Evolutionary conservation across 169 alveolate species (phyloP), one percentile per base, ranked within the genome.

Genomic region (Cryptosporidium ubiquitum): DNA sequence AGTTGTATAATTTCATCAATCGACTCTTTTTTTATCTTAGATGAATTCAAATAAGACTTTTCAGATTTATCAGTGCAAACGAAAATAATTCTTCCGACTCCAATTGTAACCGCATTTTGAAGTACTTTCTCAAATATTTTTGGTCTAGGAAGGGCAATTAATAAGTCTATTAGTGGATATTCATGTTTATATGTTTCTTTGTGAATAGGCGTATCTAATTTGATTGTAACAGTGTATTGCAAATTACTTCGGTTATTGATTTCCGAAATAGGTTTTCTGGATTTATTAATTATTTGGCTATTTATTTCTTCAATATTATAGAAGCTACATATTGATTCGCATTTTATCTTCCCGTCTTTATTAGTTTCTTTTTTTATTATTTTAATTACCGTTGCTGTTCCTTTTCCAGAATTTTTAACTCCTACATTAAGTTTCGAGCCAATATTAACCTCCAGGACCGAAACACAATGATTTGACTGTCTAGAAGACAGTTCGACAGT

Each of bases 61-160:
- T 93, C 95, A 14, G 93, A 92, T 68, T 93, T 84, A 9, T 92
- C 85, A 31, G 95, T 91, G 69, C 95, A 93, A 14, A 93, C 93
- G 33, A 93, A 91, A 49, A 84, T 55, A 5, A 93, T 92, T 29
- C 92, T 69, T 1, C 93, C 95, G 14, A 92, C 95, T 5, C 95
- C 95, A 23, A 92, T 73, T 68, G 94, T 92, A n/a, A 92, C 93
- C 10, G 95, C 69, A 84, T 60, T 35, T 35, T 51, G 68, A 5
- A 61, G 75, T 44, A 37, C 33, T 10, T 93, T 93, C 57, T 93
- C 95, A 68, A 93, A 86, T 9, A 94, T 70, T 68, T 93, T 92
- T 16, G 95, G 95, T 31, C 95, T 84, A 16, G 95, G 95, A 12
- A 93, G 91, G n/a, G 94, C 95, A 69, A 93, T 74, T 12, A 92